Percentiles rank a stretch among this genome's conserved stretches.
Evolutionary conservation across 148 eudicot species (phyloP).

Genomic region (Nepenthes mirabilis): DNA sequence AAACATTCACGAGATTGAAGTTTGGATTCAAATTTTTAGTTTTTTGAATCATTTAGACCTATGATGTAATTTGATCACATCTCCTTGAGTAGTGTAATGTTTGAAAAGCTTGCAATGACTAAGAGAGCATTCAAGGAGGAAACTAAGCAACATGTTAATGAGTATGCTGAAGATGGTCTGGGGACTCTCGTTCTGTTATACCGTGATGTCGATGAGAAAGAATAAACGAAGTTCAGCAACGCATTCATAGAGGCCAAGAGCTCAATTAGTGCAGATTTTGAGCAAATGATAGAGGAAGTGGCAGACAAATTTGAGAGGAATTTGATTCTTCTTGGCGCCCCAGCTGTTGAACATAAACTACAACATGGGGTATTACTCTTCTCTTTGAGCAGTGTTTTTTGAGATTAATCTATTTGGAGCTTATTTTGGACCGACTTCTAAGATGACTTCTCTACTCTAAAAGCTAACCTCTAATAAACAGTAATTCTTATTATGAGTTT

Average conservation of each 20-base stretch:
- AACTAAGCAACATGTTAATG: constrained; percentile 41
- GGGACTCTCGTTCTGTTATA: constrained; percentile 56
- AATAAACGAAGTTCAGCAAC: constrained; percentile 25
- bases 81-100: constrained; percentile 35
- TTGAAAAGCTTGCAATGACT: constrained; percentile 37
- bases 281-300: constrained; percentile 35
- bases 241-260: constrained; percentile 36
- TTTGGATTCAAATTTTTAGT: not conserved
- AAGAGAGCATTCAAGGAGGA: constrained; percentile 33
- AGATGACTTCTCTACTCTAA: too few species aligned
- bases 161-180: constrained; percentile 54
- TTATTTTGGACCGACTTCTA: too few species aligned
- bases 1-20: not conserved
- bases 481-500: too few species aligned
- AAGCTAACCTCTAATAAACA: too few species aligned
- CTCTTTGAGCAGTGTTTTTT: not conserved
- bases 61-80: constrained; percentile 1
- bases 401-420: not conserved
- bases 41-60: not conserved
- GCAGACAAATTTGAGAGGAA: too few species aligned
- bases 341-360: constrained; percentile 70
- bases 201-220: constrained; percentile 34
- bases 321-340: constrained; percentile 56
- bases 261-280: constrained; percentile 32
- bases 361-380: constrained; percentile 42